Percentiles rank a stretch among this genome's conserved stretches.
Evolutionary conservation across 257 asterid genomes (phyloP).

Genomic region (Rehmannia glutinosa): DNA sequence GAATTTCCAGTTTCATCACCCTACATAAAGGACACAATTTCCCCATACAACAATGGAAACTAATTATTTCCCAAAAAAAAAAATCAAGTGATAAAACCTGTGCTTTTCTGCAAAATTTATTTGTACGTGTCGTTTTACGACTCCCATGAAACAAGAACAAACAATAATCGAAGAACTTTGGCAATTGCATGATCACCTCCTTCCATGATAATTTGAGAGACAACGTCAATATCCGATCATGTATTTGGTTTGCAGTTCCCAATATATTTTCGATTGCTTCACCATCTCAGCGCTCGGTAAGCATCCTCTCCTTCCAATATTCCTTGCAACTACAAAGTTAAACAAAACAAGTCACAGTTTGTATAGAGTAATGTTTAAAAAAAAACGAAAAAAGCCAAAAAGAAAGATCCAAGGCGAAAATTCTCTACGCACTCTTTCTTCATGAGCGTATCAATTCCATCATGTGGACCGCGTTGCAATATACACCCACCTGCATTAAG

Average conservation of each 20-base stretch:
- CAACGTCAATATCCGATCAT: constrained; percentile 51
- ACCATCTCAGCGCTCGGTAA: constrained; percentile 52
- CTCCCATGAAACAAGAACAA: neutral
- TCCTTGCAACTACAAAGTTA: constrained; percentile 48
- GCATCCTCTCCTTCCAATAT: constrained; percentile 69
- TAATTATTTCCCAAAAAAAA: too few species aligned
- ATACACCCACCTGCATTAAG: constrained; percentile 55
- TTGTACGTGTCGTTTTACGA: neutral
- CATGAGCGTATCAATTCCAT: constrained; percentile 59
- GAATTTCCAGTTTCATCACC: too few species aligned
- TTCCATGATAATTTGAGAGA: neutral
- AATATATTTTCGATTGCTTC: constrained; percentile 66
- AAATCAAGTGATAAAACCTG: neutral
- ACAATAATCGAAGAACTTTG: neutral
- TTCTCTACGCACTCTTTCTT: constrained; percentile 53
- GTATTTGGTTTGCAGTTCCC: constrained; percentile 69
- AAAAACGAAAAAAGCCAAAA: neutral
- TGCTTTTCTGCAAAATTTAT: neutral
- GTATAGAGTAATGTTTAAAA: neutral
- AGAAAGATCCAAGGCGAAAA: neutral
- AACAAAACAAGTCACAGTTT: neutral
- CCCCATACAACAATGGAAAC: too few species aligned
- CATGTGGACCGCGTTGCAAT: constrained; percentile 59
- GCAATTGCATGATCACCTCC: neutral
- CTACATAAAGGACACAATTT: too few species aligned